Conservation (phyloP, 1,139 yeast genomes). For the Entelexis paramagnoliae region DNA sequence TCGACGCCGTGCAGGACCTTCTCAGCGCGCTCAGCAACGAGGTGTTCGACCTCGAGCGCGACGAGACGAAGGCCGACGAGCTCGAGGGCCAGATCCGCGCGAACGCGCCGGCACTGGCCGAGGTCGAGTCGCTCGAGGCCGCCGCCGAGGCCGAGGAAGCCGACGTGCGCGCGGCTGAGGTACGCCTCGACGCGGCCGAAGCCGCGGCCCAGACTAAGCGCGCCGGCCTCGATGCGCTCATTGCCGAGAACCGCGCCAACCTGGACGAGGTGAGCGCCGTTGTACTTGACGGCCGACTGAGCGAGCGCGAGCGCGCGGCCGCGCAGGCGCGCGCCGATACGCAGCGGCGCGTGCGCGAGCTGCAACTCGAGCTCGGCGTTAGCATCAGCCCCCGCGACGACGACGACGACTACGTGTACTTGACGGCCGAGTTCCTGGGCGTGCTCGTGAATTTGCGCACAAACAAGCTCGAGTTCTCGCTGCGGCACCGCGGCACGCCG, state of each 20-base stretch:
- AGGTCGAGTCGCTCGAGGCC: background rate
- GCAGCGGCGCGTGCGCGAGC: background rate
- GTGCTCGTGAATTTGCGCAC: background rate
- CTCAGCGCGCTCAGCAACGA: background rate
- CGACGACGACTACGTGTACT: background rate
- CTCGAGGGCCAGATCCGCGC: background rate
- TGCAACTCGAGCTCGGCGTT: background rate
- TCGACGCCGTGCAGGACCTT: background rate
- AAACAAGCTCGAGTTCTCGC: background rate
- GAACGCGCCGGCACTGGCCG: background rate
- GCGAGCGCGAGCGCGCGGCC: background rate
- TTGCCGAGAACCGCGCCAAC: background rate
- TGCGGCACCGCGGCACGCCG: background rate
- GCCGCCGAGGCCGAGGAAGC: conserved; percentile 64
- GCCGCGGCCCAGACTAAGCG: background rate
- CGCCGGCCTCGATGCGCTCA: background rate
- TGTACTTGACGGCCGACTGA: background rate
- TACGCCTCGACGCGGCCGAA: conserved; percentile 28
- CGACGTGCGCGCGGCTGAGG: conserved; percentile 50
- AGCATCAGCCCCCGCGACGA: background rate
- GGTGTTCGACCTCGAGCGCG: background rate
- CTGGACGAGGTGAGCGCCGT: conserved; percentile 4
- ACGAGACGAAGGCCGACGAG: background rate
- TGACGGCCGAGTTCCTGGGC: background rate
- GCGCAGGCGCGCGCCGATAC: background rate